Percentiles rank a stretch among this genome's conserved stretches.
Conservation (phyloP, 169 alveolate genomes). For the Plasmodium knowlesi region DNA sequence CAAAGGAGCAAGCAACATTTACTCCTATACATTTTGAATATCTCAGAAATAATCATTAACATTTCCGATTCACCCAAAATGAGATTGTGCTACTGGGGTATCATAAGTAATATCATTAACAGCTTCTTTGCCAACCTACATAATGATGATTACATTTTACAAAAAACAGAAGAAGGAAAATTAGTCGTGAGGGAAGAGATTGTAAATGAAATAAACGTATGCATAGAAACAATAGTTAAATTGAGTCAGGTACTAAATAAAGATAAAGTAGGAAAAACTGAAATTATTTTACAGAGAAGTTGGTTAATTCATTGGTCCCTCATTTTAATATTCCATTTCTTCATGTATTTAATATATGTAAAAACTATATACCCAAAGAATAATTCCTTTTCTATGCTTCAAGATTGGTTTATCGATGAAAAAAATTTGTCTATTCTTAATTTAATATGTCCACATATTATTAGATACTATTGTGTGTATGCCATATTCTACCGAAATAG, state of each 20-base stretch:
- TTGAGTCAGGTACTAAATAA: conserved; percentile 77
- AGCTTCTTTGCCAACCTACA: conserved; percentile 76
- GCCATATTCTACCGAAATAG: conserved; percentile 84
- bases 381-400: conserved; percentile 83
- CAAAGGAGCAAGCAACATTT: conserved; percentile 79
- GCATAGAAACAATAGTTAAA: conserved; percentile 78
- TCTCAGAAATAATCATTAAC: conserved; percentile 82
- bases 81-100: conserved; percentile 86
- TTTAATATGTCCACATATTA: conserved; percentile 84
- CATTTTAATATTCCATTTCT: conserved; percentile 83
- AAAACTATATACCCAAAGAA: conserved; percentile 80
- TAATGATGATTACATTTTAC: conserved; percentile 52
- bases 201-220: conserved; percentile 78
- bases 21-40: conserved; percentile 80
- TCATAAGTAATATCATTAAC: conserved; percentile 78
- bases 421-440: conserved; percentile 82
- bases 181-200: conserved; percentile 77
- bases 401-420: conserved; percentile 86
- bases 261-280: conserved; percentile 77
- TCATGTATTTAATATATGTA: conserved; percentile 79
- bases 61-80: conserved; percentile 81
- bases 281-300: conserved; percentile 81
- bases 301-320: conserved; percentile 88
- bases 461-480: conserved; percentile 86
- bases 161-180: conserved; percentile 76